These are phyloP conservation scores for Sarcomyxa edulis DNA, from an alignment of 768 basidiomycete genomes.

Conservation along the genomic window DNA sequence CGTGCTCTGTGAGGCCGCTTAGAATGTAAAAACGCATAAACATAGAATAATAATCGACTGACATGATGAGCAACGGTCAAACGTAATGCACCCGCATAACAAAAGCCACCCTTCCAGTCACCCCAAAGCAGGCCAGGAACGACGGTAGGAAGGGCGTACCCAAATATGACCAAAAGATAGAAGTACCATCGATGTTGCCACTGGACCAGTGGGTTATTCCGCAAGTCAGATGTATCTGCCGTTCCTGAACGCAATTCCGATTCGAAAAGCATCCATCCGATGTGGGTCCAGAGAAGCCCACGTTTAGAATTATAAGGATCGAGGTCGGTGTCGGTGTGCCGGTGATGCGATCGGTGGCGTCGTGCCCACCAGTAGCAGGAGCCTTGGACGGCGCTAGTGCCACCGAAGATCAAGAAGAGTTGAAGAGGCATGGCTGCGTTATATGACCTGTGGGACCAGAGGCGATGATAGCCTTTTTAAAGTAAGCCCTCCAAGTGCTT, in stretches of 20 bases:
- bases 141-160: slow-evolving; percentile 61
- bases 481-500: too few species aligned
- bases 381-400: slow-evolving; percentile 80
- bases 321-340: slow-evolving; percentile 80
- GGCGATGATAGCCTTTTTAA: slow-evolving; percentile 65
- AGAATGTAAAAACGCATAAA: slow-evolving; percentile 4
- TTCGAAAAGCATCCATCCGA: slow-evolving; percentile 84
- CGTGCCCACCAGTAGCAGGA: slow-evolving; percentile 88
- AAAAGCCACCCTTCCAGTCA: slow-evolving; percentile 77
- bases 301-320: slow-evolving; percentile 82
- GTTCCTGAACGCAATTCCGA: slow-evolving; percentile 65
- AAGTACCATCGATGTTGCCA: slow-evolving; percentile 80
- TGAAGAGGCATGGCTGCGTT: slow-evolving; percentile 71
- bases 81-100: slow-evolving; percentile 66
- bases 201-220: slow-evolving; percentile 61
- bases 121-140: slow-evolving; percentile 70
- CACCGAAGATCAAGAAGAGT: slow-evolving; percentile 63
- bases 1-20: slow-evolving; percentile 49
- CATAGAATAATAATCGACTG: slow-evolving; percentile 23
- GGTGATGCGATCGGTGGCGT: slow-evolving; percentile 79
- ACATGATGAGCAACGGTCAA: slow-evolving; percentile 80
- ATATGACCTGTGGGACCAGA: slow-evolving; percentile 85
- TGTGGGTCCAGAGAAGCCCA: slow-evolving; percentile 74
- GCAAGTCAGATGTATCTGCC: slow-evolving; percentile 69
- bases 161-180: slow-evolving; percentile 55